phyloP scores from a whole-genome alignment of 1,284 basidiomycete genomes.

The Acaromyces ingoldii region DNA sequence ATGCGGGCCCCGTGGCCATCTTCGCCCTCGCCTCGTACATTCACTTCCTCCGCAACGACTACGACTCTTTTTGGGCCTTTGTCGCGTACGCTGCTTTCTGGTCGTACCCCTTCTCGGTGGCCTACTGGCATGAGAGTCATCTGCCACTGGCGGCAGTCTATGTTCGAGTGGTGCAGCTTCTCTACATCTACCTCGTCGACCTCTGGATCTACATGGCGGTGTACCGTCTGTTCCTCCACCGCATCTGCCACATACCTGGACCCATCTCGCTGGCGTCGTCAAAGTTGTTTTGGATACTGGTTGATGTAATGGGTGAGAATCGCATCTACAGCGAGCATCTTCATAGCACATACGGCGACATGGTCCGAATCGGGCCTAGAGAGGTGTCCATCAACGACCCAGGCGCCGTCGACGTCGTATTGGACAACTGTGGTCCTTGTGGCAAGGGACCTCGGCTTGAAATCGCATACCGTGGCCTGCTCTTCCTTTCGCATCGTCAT shows the following conservation, averaged over 20 bases:
- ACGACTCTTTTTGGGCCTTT: too few species aligned
- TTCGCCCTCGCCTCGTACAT: too few species aligned
- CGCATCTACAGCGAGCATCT: conserved; percentile 6
- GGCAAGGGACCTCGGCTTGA: conserved; percentile 22
- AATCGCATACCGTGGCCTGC: not conserved
- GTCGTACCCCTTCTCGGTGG: too few species aligned
- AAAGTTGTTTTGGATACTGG: conserved; percentile 15
- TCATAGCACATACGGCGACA: conserved; percentile 17
- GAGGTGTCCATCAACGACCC: conserved; percentile 27
- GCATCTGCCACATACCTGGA: conserved; percentile 16
- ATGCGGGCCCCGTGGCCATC: too few species aligned
- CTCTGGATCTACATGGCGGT: conserved; percentile 11
- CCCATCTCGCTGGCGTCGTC: conserved; percentile 12
- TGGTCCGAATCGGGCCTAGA: conserved; percentile 24
- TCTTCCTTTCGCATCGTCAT: too few species aligned
- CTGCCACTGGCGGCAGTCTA: too few species aligned
- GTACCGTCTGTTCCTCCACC: conserved; percentile 25
- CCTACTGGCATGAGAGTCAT: too few species aligned
- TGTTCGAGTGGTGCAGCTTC: too few species aligned
- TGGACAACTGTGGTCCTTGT: conserved; percentile 13
- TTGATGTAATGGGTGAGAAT: conserved; percentile 15
- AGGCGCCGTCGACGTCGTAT: conserved; percentile 9
- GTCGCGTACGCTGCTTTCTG: too few species aligned
- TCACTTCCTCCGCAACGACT: too few species aligned
- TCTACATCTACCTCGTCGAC: too few species aligned